Conservation (phyloP, 306 rosid species). For the Elaeagnus macrophylla region DNA sequence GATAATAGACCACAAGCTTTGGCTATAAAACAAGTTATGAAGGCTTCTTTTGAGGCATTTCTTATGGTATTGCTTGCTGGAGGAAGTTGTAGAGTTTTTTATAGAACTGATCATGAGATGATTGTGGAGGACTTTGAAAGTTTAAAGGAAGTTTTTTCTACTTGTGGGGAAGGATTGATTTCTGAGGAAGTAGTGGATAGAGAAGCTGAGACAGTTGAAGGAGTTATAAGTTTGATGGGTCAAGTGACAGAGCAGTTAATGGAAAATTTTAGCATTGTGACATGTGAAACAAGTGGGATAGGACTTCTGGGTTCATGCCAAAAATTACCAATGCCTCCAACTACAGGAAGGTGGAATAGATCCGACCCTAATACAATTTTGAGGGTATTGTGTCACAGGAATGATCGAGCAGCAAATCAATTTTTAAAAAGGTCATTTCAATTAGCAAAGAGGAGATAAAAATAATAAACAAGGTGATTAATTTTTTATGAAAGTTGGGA, state of each 20-base stretch:
- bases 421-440: conserved; percentile 85
- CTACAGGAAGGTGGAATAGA: conserved; percentile 82
- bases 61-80: conserved; percentile 92
- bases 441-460: conserved; percentile 71
- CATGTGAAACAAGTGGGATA: conserved; percentile 67
- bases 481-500: too few species aligned
- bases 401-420: conserved; percentile 54
- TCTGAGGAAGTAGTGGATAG: conserved; percentile 58
- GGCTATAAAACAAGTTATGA: conserved; percentile 84
- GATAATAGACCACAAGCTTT: conserved; percentile 67
- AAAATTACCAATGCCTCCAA: conserved; percentile 79
- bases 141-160: conserved; percentile 53
- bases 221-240: conserved; percentile 63
- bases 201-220: conserved; percentile 69
- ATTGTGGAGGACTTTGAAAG: conserved; percentile 68
- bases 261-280: conserved; percentile 69
- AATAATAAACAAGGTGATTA: neutral
- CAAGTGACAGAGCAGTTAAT: conserved; percentile 59
- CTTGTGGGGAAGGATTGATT: conserved; percentile 75
- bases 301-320: conserved; percentile 51
- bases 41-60: conserved; percentile 71
- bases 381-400: conserved; percentile 78
- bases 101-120: conserved; percentile 45
- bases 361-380: conserved; percentile 82
- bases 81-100: conserved; percentile 57